Evolutionary conservation across 2,329 filamentous ascomycete species (phyloP), one percentile per base, ranked within the genome.

Genomic region (Rhytidhysteron rufulum): DNA sequence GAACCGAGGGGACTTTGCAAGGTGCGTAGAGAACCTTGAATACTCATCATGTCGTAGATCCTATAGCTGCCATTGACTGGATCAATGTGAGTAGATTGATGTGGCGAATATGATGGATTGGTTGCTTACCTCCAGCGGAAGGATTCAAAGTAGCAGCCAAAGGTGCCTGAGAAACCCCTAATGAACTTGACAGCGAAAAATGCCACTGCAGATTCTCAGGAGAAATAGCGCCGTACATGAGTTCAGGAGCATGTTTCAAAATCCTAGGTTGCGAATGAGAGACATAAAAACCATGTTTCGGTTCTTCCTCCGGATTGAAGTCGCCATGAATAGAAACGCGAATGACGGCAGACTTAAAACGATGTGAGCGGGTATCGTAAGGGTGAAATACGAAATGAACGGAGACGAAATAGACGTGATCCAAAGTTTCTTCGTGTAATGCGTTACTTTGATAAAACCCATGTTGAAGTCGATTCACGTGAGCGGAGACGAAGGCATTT

Each of bases 341-440:
- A 17, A 75, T 71, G 9, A 63, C 65, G 3, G 72, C 71, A 21
- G 67, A 67, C 44, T 70, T 70, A 58, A 75, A 74, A 10, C 72
- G 69, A 51, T 74, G 70, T 1, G 57, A 52, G 16, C 53, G 32
- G 2, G 65, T 68, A 34, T 69, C 55, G 4, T 66, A 57, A 0
- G 72, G 67, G 47, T 75, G 73, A 19, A 75, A 71, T n/a, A 72
- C 69, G 37, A 75, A 75, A 34, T 66, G 68, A 24, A 75, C 56
- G 0, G 68, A 72, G 4, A 73, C 63, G 38, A 76, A 75, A 43
- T 72, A 72, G 8, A 75, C 67, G 37, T 71, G 58, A 25, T 70
- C 55, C 7, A 68, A 60, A 13, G 60, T 54, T 4, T 55, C 50
- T 24, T 71, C 70, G 15, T 73, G 71, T 1, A 74, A 58, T 4